Base-by-base conservation (phyloP, 805 yeast genomes). In the Candida incommunis region DNA sequence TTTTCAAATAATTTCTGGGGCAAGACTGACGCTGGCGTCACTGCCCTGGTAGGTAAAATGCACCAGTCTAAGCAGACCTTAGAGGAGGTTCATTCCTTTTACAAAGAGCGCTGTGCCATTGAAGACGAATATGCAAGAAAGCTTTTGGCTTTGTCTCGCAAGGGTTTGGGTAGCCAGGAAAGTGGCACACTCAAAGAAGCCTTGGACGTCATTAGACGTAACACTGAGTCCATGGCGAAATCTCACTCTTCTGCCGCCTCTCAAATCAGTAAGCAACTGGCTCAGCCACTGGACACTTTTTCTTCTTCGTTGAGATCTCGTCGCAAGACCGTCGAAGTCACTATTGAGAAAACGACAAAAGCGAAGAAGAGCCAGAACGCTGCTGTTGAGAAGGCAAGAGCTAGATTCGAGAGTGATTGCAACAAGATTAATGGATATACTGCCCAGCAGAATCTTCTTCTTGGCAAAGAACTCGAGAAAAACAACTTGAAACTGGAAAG, bases 91-190 rank as follows among this genome's bases (percentile, higher is more conserved):
- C 57, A 64, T 5, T 51, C 55, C 1, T 76, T 71, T 49, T 76
- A 75, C 60, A 71, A 66, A 47, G 82, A 78, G 46, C 55, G 70
- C 31, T 63, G 73, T 1, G 65, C 73, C 15, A 71, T 86, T 34
- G 95, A 85, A 54, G 81, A 77, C 48, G 95, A 86, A 22, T 83
- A 82, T 55, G 64, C 78, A 31, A 71, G 74, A 45, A 70, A 69
- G 47, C 59, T 86, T 51, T 64, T 64, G 40, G 66, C 70, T 15
- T 62, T 85, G 21, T 64, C 82, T 20, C 61, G 64, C 43, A 71
- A 68, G 51, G 54, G 65, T 0, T 60, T 76, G 3, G 88, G 87
- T 1, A 56, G 72, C 2, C 67, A 65, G 46, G 84, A 78, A 51
- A 67, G 73, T 0, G 90, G 88, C 0, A 62, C 76, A 0, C 60